Percentiles rank a stretch among this genome's conserved stretches.
Evolutionary conservation across 768 basidiomycete species (phyloP).

Genomic region (Russula virescens): DNA sequence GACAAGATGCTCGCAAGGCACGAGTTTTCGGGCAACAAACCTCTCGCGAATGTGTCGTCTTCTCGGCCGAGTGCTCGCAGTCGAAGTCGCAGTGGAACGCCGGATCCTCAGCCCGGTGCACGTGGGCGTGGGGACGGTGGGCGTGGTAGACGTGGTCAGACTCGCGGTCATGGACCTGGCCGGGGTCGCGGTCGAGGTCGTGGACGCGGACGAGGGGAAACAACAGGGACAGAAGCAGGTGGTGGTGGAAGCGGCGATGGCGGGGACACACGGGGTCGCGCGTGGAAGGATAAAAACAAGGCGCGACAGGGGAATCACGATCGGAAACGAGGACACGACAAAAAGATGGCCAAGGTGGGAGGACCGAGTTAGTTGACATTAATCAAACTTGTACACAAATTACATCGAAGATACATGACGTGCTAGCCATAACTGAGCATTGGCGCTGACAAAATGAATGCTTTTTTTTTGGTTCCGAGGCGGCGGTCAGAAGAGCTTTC

Average conservation of each 20-base stretch:
- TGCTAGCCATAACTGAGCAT: neutral
- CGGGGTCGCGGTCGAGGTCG: constrained; percentile 30
- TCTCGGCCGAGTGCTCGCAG: constrained; percentile 13
- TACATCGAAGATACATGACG: constrained; percentile 7
- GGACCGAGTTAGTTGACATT: constrained; percentile 24
- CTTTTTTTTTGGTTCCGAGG: neutral
- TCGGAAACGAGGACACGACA: constrained; percentile 81
- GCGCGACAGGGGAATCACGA: constrained; percentile 66
- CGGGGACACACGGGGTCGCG: constrained; percentile 45
- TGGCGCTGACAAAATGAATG: neutral
- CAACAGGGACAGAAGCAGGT: constrained; percentile 13
- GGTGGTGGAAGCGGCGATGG: constrained; percentile 37
- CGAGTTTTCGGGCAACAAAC: constrained; percentile 64
- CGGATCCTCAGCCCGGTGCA: constrained; percentile 8
- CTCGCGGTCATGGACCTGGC: constrained; percentile 19
- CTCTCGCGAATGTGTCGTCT: constrained; percentile 9
- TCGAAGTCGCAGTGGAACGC: constrained; percentile 11
- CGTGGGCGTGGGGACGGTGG: constrained; percentile 24
- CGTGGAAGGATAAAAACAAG: constrained; percentile 74
- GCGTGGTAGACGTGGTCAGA: constrained; percentile 11
- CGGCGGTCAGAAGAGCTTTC: constrained; percentile 39
- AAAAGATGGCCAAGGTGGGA: constrained; percentile 73
- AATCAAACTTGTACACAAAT: neutral
- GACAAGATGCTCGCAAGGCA: constrained; percentile 70
- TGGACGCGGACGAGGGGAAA: constrained; percentile 20